Base-by-base conservation (phyloP, 805 yeast genomes). In the Pichia californica region DNA sequence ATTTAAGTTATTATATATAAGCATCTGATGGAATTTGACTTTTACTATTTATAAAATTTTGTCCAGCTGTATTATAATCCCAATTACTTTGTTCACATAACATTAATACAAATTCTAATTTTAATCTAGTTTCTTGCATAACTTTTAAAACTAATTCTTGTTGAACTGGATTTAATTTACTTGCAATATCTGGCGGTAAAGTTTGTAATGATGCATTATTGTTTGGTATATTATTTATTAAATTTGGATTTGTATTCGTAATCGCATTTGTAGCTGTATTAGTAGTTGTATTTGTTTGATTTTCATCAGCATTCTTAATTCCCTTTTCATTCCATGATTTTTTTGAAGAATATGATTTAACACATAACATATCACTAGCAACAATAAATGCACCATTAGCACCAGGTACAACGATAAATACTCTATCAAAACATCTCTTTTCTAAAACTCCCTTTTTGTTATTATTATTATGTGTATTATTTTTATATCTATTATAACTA, bases 1-100 rank as follows among this genome's bases (percentile, higher is more conserved):
- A 28, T 11, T 31, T 33, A 36, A 9, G n/a, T 1, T 15, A 4
- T 30, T 44, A 44, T 36, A 56, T 60, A 43, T 54, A 79, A 2
- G 86, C 86, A 41, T 76, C 70, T 6, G 74, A 72, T 16, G 86
- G 86, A 30, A 80, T 67, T 31, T 62, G 57, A 6, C 59, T 53
- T 52, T 71, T 74, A 29, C 87, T 82, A 52, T 74, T 79, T 52
- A 78, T 75, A 64, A 91, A 91, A 44, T 85, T 81, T 35, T 71
- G 71, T 13, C 77, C 66, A 23, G 96, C 89, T 41, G 68, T 71
- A 23, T 76, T 79, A 52, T 77, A 81, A 61, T 85, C 83, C 89
- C 94, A 89, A 43, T 76, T 73, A 55, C 95, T 87, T 61, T 88
- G 96, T 59, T 88, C 88, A 45, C 88, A 82, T 31, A 93, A 72